A percentile compares a stretch with the other conserved stretches of the same genome.
These are phyloP conservation scores for Cercospora sesami DNA, from an alignment of 2,329 filamentous ascomycete genomes.

Conservation along the genomic window DNA sequence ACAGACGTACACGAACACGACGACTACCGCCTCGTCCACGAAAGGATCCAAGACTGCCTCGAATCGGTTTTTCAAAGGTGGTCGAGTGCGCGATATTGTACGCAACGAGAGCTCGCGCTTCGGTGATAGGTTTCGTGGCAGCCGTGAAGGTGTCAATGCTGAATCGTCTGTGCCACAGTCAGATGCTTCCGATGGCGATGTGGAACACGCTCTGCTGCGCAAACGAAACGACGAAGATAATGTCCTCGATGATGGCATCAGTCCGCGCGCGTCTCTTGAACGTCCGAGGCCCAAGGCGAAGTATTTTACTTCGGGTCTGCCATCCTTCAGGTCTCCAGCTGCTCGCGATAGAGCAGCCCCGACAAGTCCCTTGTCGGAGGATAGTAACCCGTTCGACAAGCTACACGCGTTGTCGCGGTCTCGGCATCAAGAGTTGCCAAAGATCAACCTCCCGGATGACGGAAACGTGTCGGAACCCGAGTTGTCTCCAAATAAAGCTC, in stretches of 20 bases:
- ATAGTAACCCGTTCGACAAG: conserved; percentile 46
- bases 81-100: conserved; percentile 71
- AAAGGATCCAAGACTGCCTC: conserved; percentile 56
- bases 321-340: conserved; percentile 53
- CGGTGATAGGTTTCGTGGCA: conserved; percentile 59
- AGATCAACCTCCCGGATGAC: conserved; percentile 50
- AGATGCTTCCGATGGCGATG: conserved; percentile 51
- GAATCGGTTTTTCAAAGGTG: conserved; percentile 75
- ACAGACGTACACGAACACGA: conserved; percentile 30
- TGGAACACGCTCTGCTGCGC: conserved; percentile 33
- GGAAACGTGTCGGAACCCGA: conserved; percentile 37
- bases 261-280: conserved; percentile 40
- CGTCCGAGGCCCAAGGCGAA: conserved; percentile 42
- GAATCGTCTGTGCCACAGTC: conserved; percentile 39
- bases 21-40: conserved; percentile 12
- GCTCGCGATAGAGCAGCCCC: conserved; percentile 29
- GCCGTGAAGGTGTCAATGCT: conserved; percentile 51
- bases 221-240: conserved; percentile 24
- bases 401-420: conserved; percentile 44
- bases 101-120: conserved; percentile 64
- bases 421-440: conserved; percentile 50
- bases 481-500: conserved; percentile 15
- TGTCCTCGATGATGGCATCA: conserved; percentile 38
- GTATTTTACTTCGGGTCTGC: conserved; percentile 49
- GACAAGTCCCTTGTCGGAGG: conserved; percentile 20